Base-by-base conservation (phyloP, 164 flowering plant species). In the Akebia trifoliata region DNA sequence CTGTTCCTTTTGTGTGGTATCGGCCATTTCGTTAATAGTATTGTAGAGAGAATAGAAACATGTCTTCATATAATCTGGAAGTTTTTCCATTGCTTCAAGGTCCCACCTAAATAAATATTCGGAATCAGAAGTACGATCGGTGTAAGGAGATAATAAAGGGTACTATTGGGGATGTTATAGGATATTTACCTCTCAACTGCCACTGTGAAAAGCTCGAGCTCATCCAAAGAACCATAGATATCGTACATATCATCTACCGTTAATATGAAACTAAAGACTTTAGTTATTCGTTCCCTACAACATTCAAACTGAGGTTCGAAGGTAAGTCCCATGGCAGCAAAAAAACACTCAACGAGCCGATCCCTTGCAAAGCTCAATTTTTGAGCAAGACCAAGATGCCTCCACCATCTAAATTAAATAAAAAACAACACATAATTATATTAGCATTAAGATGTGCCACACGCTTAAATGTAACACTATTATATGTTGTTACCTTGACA, bases 231-330 rank as follows among this genome's bases (percentile, higher is more conserved):
- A 18, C 62, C 62, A 15, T 43, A 64, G 11, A 57, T 22, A 44
- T 62, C 78, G 24, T 75, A 78, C 14, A 76, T 25, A 52, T 78
- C 83, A 55, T 78, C 80, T 0, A 76, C 51, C 7, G 11, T 46
- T 18, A 29, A 18, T 15, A 28, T 25, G 8, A 54, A 14, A 6
- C 6, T 31, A 14, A 38, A 28, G 6, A 35, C 14, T 45, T 62
- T 62, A 4, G 66, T 54, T 0, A 45, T 3, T 37, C 40, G 12
- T 35, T 32, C 29, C 29, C 60, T 54, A 9, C 53, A 53, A 22
- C 10, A 2, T 7, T 11, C 28, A 30, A 22, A 35, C 9, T 34
- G 36, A 1, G 66, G 60, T 5, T 55, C 47, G 2, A n/a, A 25
- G n/a, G 34, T 0, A n/a, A 54, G 34, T 6, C 59, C 59, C 8